These are phyloP conservation scores for Schwanniomyces pseudopolymorphus DNA, from an alignment of 805 yeast species.

Conservation along the genomic window DNA sequence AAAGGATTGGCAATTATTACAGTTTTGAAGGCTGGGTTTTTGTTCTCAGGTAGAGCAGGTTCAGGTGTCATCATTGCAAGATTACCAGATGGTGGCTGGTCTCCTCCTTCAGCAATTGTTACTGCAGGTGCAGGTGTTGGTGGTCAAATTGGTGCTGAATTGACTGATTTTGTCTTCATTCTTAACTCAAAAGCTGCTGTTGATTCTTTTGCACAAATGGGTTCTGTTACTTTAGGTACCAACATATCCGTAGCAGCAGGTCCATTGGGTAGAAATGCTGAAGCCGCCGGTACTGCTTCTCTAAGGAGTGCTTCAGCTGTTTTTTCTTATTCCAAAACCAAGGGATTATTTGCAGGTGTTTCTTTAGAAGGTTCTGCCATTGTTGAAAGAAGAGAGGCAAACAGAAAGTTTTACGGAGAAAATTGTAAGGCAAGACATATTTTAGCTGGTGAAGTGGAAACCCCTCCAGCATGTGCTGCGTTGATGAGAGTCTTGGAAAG, in stretches of 20 bases:
- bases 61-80: constrained; percentile 94
- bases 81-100: constrained; percentile 94
- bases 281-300: constrained; percentile 95
- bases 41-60: constrained; percentile 96
- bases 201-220: constrained; percentile 88
- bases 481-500: constrained; percentile 83
- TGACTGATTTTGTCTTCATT: constrained; percentile 94
- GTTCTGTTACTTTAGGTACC: constrained; percentile 93
- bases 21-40: constrained; percentile 94
- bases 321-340: constrained; percentile 90
- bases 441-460: constrained; percentile 81
- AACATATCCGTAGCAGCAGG: constrained; percentile 96
- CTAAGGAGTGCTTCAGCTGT: constrained; percentile 84
- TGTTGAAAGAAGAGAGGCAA: constrained; percentile 96
- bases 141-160: constrained; percentile 94
- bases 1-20: constrained; percentile 91
- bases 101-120: constrained; percentile 93
- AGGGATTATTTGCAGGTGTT: constrained; percentile 96
- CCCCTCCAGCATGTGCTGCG: constrained; percentile 89
- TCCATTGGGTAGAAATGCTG: constrained; percentile 95
- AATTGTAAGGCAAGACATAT: constrained; percentile 86
- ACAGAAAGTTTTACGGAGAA: constrained; percentile 89
- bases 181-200: constrained; percentile 87
- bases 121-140: constrained; percentile 99
- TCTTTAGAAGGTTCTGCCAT: constrained; percentile 95